phyloP scores from a whole-genome alignment of 768 basidiomycete genomes.

The Tricholoma hemisulphureum region DNA sequence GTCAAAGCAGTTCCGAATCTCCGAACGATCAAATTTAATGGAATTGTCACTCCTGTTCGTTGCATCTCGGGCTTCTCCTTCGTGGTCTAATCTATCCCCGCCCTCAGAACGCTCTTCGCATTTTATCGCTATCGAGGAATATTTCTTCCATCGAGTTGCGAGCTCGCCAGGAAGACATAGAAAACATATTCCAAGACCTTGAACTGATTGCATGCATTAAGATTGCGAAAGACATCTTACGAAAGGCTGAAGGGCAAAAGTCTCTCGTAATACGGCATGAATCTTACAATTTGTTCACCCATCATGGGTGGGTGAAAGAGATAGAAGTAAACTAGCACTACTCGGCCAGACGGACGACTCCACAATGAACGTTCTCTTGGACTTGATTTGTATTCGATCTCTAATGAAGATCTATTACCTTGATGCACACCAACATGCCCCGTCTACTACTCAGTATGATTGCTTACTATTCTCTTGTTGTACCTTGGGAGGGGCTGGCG shows the following conservation, averaged over 20 bases:
- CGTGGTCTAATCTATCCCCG: background rate
- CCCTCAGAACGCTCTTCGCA: background rate
- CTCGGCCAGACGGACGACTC: background rate
- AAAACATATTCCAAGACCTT: background rate
- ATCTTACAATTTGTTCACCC: background rate
- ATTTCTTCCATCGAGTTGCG: conserved; percentile 3
- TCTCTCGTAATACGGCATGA: background rate
- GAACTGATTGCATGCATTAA: conserved; percentile 10
- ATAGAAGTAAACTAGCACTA: background rate
- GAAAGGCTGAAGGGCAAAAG: conserved; percentile 3
- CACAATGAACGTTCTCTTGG: no score
- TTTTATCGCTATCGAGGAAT: conserved; percentile 2
- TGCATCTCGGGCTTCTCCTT: background rate
- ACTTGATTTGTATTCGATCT: no score
- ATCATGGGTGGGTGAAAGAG: background rate
- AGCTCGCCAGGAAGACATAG: background rate
- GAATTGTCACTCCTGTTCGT: conserved; percentile 4
- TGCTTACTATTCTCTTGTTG: no score
- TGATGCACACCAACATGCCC: no score
- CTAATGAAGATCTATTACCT: no score
- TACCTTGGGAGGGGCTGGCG: no score
- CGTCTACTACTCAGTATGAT: no score
- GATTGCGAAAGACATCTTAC: conserved; percentile 14
- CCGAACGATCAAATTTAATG: conserved; percentile 15
- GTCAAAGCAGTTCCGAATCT: conserved; percentile 20